These are phyloP conservation scores for Solanum sejunctum DNA, from an alignment of 257 asterid species.

Conservation along the genomic window DNA sequence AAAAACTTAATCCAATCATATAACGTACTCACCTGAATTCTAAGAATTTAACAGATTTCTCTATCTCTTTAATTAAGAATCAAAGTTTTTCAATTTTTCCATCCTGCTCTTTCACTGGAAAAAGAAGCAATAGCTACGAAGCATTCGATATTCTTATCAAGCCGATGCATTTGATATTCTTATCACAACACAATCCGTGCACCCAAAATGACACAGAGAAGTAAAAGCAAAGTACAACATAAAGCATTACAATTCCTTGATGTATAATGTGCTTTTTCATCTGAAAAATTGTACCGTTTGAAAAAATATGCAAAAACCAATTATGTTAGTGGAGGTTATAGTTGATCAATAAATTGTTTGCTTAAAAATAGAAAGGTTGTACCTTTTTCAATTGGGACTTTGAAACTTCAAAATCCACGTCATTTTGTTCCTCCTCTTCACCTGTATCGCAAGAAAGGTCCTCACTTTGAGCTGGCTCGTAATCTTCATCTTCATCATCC, in stretches of 20 bases:
- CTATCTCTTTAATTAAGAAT: neutral
- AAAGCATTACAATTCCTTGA: neutral
- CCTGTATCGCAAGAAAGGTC: slow-evolving; percentile 33
- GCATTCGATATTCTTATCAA: neutral
- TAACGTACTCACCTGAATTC: neutral
- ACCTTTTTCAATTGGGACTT: slow-evolving; percentile 43
- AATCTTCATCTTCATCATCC: slow-evolving; percentile 69
- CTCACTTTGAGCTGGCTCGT: slow-evolving; percentile 44
- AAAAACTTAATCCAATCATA: neutral
- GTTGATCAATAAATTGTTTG: neutral
- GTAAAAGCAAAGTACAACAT: neutral
- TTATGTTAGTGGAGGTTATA: neutral
- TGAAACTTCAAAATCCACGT: slow-evolving; percentile 12
- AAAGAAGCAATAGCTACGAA: no score
- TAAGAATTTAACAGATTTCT: neutral
- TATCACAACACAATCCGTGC: neutral
- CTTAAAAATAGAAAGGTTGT: neutral
- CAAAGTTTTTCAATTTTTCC: no score
- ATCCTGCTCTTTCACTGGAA: no score
- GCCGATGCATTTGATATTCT: neutral
- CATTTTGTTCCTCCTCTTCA: slow-evolving; percentile 28
- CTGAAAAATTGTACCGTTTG: neutral
- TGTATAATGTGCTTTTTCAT: neutral
- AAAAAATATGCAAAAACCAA: neutral
- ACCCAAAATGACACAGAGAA: neutral